phyloP scores from a whole-genome alignment of 2,329 filamentous ascomycete genomes.

The Aspergillus ustus region DNA sequence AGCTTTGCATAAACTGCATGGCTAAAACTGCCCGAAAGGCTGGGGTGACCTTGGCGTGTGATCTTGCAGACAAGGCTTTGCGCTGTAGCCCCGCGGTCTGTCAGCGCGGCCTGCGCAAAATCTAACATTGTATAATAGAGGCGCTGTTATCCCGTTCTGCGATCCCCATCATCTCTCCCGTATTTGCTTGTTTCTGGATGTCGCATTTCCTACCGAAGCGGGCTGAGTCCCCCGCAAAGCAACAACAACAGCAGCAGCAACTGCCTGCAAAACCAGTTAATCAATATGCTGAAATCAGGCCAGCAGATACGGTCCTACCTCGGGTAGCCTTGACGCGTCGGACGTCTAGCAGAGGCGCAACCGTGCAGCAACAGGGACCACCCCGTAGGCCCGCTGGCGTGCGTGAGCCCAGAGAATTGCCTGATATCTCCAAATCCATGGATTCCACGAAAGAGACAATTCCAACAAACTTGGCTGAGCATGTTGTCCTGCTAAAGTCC shows the following conservation, averaged over 20 bases:
- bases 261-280: neutral
- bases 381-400: neutral
- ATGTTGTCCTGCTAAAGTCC: neutral
- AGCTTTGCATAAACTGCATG: neutral
- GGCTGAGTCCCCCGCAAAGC: neutral
- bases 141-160: neutral
- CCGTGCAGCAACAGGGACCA: neutral
- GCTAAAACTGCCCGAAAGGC: slow-evolving; percentile 9
- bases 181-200: neutral
- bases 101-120: neutral
- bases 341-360: too few species aligned
- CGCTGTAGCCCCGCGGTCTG: neutral
- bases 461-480: neutral
- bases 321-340: neutral
- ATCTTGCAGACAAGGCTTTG: neutral
- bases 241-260: neutral
- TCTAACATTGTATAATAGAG: neutral
- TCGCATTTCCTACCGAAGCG: neutral
- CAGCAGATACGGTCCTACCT: neutral
- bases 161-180: neutral
- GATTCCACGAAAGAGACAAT: neutral
- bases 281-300: neutral
- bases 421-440: neutral
- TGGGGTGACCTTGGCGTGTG: slow-evolving; percentile 1
- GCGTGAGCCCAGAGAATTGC: neutral